Base-by-base conservation (phyloP, 345 rosid genomes). In the Schrenkiella parvula region DNA sequence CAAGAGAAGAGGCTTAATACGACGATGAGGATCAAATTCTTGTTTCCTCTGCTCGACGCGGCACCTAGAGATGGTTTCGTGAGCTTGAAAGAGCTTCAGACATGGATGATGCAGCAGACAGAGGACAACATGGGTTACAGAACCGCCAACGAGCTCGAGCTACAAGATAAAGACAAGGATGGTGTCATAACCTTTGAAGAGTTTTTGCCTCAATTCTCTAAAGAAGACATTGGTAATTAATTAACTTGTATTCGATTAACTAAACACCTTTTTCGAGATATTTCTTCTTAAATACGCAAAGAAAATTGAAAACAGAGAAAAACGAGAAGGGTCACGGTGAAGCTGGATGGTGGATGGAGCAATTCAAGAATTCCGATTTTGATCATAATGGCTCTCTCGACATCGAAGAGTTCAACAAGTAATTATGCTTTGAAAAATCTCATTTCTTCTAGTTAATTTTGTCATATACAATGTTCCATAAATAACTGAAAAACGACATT, bases 261-360 rank as follows among this genome's bases (percentile, higher is more conserved):
- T 12, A 57, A 23, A 23, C 18, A 44, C 13, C 8, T 34, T 43
- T 17, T n/a, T 19, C 7, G 21, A 62, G 15, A 68, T 19, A 5
- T 19, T 69, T 54, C 59, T 62, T 46, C 37, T 8, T 56, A 15
- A 25, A 26, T 14, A 63, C 54, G 34, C 42, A 63, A 43, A 69
- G 11, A 37, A 29, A 53, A 21, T 53, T 55, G 61, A 14, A 71
- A 47, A 48, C 77, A 89, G 93, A 78, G 61, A 65, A 58, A 78
- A 84, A 81, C 61, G 82, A 64, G 18, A 82, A 38, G 75, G 81
- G 61, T 29, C 86, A 85, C 26, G 89, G 96, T 46, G 85, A 88
- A 48, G 93, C 85, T 42, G 96, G 96, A 34, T 88, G 93, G 96
- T 86, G 88, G 89, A 84, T 77, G 80, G 75, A 81, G 70, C 84